A percentile compares a stretch with the other conserved stretches of the same genome.
Evolutionary conservation across 371 early-diverging fungal species (phyloP).

Genomic region (Rhizopus sp.): DNA sequence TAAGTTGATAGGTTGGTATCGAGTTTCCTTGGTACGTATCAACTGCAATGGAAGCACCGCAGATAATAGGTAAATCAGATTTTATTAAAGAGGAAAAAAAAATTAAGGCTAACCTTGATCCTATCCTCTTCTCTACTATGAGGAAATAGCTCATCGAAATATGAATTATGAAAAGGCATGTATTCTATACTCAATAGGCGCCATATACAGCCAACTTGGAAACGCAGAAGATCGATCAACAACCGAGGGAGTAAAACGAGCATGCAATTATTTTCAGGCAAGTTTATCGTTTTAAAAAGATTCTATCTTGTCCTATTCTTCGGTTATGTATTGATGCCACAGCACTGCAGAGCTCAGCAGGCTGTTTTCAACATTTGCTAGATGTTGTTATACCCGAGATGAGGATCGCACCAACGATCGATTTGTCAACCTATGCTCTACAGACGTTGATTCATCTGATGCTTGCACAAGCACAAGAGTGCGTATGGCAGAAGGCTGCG

Average conservation of each 20-base stretch:
- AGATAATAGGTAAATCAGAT: constrained; percentile 29
- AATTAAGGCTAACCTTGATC: neutral
- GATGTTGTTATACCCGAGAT: constrained; percentile 58
- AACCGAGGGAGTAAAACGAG: constrained; percentile 76
- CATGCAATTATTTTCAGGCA: constrained; percentile 82
- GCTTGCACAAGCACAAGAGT: constrained; percentile 93
- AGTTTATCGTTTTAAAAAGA: neutral
- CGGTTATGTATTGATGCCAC: neutral
- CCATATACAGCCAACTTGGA: constrained; percentile 81
- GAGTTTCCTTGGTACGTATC: constrained; percentile 71
- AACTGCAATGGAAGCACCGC: constrained; percentile 40
- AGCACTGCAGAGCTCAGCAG: constrained; percentile 69
- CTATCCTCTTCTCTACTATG: neutral
- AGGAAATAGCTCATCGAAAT: constrained; percentile 56
- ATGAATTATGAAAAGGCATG: constrained; percentile 84
- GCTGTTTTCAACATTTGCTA: constrained; percentile 71
- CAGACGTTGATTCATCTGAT: constrained; percentile 70
- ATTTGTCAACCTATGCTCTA: constrained; percentile 62
- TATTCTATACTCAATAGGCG: constrained; percentile 82
- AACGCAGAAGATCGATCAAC: constrained; percentile 64
- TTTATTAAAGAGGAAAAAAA: neutral
- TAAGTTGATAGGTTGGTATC: constrained; percentile 53
- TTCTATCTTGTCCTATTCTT: neutral
- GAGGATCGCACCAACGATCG: constrained; percentile 55
- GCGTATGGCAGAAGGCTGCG: constrained; percentile 83